phyloP scores from a whole-genome alignment of 2,329 filamentous ascomycete genomes.

The Colletotrichum eremochloae region DNA sequence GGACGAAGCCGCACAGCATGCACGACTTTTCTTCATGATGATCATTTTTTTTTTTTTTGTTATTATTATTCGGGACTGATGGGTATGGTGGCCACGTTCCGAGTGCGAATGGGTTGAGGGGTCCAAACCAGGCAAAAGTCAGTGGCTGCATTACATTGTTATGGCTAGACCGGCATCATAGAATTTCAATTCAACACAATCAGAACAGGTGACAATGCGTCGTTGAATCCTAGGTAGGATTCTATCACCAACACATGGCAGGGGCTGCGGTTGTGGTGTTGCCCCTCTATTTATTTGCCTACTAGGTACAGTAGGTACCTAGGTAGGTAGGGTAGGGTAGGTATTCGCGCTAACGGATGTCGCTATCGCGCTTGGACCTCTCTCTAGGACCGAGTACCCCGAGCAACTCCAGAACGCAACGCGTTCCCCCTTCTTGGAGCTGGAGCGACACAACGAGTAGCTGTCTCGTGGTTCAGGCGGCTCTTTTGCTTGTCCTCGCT shows the following conservation, averaged over 20 bases:
- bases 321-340: too few species aligned
- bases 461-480: not conserved
- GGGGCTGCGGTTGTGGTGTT: not conserved
- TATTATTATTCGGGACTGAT: not conserved
- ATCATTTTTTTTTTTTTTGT: not conserved
- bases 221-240: not conserved
- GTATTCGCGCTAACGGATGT: not conserved
- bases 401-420: conserved; percentile 1
- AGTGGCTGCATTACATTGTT: too few species aligned
- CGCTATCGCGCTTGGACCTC: not conserved
- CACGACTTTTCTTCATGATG: not conserved
- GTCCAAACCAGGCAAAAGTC: not conserved
- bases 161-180: too few species aligned
- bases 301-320: too few species aligned
- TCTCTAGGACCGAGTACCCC: not conserved
- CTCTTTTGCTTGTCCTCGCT: too few species aligned
- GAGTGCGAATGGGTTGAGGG: not conserved
- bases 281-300: conserved; percentile 19
- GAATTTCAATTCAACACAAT: too few species aligned
- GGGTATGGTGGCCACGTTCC: not conserved
- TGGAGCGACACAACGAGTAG: not conserved
- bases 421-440: conserved; percentile 1
- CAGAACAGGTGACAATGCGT: not conserved
- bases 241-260: not conserved
- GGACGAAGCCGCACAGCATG: not conserved